Percentiles rank a stretch among this genome's conserved stretches.
These are phyloP conservation scores for Brassica carinata DNA, from an alignment of 345 rosid genomes.

Conservation along the genomic window DNA sequence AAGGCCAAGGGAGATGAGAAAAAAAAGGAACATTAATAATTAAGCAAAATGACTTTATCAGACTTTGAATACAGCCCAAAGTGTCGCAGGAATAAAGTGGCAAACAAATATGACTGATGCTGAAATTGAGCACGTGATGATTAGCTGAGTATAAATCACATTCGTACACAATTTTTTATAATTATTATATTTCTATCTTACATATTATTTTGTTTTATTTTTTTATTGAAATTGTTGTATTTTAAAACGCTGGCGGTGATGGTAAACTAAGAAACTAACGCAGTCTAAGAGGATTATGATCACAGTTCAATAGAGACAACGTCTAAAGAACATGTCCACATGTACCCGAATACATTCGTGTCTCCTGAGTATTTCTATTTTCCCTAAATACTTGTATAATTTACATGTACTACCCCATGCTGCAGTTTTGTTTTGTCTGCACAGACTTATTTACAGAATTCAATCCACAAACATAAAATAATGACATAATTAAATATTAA, in stretches of 20 bases:
- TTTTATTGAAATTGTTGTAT: too few relatives aligned
- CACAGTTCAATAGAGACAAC: neutral
- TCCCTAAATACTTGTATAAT: neutral
- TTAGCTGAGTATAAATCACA: too few relatives aligned
- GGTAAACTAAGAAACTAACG: neutral
- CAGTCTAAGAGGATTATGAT: neutral
- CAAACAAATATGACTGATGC: slow-evolving; percentile 26
- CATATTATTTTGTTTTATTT: too few relatives aligned
- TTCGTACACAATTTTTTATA: too few relatives aligned
- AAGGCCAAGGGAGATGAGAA: slow-evolving; percentile 1
- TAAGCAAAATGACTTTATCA: neutral
- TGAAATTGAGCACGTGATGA: slow-evolving; percentile 8
- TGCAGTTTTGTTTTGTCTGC: neutral
- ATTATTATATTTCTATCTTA: too few relatives aligned
- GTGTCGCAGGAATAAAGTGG: neutral
- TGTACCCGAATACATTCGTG: neutral
- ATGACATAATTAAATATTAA: too few relatives aligned
- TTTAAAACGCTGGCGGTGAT: too few relatives aligned
- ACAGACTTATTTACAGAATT: neutral
- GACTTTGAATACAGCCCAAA: neutral
- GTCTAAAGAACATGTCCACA: neutral
- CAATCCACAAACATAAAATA: neutral
- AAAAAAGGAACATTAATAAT: slow-evolving; percentile 4
- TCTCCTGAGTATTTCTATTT: neutral
- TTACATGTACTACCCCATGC: neutral